Conservation (phyloP, 2,329 filamentous ascomycete species). For the Xylariaceae sp. region DNA sequence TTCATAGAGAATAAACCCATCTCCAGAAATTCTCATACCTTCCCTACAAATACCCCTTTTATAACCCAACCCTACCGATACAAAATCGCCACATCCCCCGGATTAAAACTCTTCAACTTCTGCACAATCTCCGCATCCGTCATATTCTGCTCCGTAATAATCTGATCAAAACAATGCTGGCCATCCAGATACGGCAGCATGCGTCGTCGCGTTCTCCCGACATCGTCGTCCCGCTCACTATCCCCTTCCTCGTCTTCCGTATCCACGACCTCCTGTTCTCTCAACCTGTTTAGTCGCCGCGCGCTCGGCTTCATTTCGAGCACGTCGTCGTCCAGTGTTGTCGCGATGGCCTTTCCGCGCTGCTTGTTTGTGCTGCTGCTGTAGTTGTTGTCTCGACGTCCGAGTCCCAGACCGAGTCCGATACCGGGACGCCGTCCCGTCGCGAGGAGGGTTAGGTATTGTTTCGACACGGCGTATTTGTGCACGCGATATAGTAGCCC, state of each 20-base stretch:
- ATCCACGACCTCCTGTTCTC: neutral
- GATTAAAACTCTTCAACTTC: constrained; percentile 54
- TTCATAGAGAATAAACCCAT: too few species aligned
- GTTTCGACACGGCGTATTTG: constrained; percentile 74
- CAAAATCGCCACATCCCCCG: constrained; percentile 50
- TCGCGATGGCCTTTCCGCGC: neutral
- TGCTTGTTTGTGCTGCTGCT: constrained; percentile 19
- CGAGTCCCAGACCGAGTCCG: constrained; percentile 20
- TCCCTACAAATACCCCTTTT: too few species aligned
- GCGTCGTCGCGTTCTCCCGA: constrained; percentile 29
- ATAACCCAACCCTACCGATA: constrained; percentile 38
- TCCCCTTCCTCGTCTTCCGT: constrained; percentile 11
- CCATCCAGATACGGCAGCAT: constrained; percentile 69
- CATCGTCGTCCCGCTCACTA: constrained; percentile 18
- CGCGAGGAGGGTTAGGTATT: constrained; percentile 53
- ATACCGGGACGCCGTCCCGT: constrained; percentile 42
- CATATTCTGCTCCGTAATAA: constrained; percentile 69
- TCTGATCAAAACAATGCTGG: constrained; percentile 72
- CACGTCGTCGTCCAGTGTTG: constrained; percentile 7
- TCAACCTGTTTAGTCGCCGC: constrained; percentile 1
- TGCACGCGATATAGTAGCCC: constrained; percentile 89
- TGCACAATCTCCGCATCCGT: constrained; percentile 66
- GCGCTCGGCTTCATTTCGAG: constrained; percentile 16
- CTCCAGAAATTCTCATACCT: too few species aligned
- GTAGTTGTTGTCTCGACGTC: neutral